Evolutionary conservation across 2,329 filamentous ascomycete species (phyloP), one percentile per base, ranked within the genome.

Genomic region (Remersonia thermophila): DNA sequence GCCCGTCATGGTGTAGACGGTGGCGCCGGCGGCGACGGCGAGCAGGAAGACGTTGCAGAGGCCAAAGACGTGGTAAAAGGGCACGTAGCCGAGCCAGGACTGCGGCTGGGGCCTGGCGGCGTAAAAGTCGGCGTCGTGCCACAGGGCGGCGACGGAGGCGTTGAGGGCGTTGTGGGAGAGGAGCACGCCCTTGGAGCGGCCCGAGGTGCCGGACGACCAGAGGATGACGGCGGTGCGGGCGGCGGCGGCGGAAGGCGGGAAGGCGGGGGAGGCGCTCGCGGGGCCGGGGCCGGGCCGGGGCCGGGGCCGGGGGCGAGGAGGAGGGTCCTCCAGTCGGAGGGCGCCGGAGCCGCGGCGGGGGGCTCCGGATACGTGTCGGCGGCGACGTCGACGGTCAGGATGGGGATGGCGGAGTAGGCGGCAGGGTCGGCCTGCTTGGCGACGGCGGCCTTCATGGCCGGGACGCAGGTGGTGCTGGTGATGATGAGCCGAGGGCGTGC

Each of bases 151-250:
- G 13, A 66, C 74, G 27, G 76, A 64, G 41, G 80, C 68, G 55
- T 79, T 61, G 39, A 64, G 74, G 40, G 82, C 81, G 39, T 63
- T 62, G 53, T 86, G 80, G 2, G 75, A 75, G 36, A 85, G 73
- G 49, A 80, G 69, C 1, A 85, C 81, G 27, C 81, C 81, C 52
- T 86, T 86, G 10, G 81, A 80, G 0, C 79, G 63, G 1, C 82
- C 82, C 0, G 82, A 86, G 0, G 77, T 83, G 10, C 80, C 70
- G 1, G 69, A 75, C 0, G 60, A 63, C 61, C 61, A 64, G 35
- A 64, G 53, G 32, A 64, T 60, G 1, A 63, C 47, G 28, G 60
- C 61, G 2, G 72, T 78, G 51, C 83, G 83, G 46, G 78, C 77
- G 33, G 79, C 58, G 2, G 67, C 66, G 25, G 69, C 57, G 2